Conservation (phyloP, 1,139 yeast species). For the Kluyveromyces sp. region DNA sequence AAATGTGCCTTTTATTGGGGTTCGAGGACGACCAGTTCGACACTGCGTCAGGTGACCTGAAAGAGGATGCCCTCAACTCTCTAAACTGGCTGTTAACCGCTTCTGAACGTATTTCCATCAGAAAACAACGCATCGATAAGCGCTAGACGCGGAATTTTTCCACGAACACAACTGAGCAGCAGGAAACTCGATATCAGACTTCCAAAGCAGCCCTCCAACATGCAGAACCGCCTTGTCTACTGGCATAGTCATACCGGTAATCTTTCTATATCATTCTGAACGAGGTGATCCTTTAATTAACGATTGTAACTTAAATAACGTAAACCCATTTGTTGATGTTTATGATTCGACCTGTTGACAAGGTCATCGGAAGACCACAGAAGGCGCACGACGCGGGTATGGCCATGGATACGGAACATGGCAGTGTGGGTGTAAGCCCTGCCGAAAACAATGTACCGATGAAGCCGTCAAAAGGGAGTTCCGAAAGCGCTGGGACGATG, state of each 20-base stretch:
- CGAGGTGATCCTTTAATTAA: conserved; percentile 2
- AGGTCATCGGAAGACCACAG: conserved; percentile 1
- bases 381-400: background rate
- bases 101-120: conserved; percentile 59
- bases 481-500: background rate
- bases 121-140: conserved; percentile 43
- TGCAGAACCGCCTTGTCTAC: too few species aligned
- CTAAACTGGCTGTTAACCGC: conserved; percentile 79
- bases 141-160: conserved; percentile 17
- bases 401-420: conserved; percentile 6
- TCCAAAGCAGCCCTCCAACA: too few species aligned
- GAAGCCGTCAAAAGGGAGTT: background rate
- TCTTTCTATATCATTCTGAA: background rate
- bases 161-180: too few species aligned
- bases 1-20: conserved; percentile 72
- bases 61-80: conserved; percentile 38
- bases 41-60: conserved; percentile 32
- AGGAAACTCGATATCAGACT: too few species aligned
- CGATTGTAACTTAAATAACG: background rate
- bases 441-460: conserved; percentile 1
- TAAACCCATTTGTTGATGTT: background rate
- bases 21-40: conserved; percentile 74
- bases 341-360: background rate
- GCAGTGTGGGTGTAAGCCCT: conserved; percentile 5
- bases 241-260: too few species aligned